phyloP scores from a whole-genome alignment of 2,329 filamentous ascomycete species.

The Claviceps africana region DNA sequence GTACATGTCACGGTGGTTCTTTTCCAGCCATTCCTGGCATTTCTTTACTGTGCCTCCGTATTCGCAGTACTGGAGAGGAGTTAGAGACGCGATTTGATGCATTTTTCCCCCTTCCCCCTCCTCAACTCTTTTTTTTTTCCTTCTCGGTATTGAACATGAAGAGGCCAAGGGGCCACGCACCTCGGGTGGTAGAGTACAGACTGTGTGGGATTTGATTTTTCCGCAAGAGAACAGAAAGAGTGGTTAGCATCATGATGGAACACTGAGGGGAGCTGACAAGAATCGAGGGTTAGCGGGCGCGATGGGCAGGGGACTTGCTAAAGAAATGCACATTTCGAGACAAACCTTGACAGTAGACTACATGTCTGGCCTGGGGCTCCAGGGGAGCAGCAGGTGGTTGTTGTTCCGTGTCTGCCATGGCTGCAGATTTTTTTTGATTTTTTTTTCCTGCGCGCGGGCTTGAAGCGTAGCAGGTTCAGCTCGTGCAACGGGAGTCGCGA shows the following conservation, averaged over 20 bases:
- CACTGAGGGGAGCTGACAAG: not conserved
- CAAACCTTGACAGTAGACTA: constrained; percentile 47
- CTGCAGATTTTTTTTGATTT: constrained; percentile 12
- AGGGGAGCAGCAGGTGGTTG: constrained; percentile 26
- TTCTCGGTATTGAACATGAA: not conserved
- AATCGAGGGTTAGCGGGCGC: not conserved
- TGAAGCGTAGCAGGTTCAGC: not conserved
- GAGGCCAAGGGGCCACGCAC: constrained; percentile 23
- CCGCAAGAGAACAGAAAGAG: not conserved
- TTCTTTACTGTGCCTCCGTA: constrained; percentile 94
- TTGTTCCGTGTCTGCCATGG: constrained; percentile 42
- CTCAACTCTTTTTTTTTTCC: not conserved
- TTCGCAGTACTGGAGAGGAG: constrained; percentile 69
- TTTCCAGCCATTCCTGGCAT: constrained; percentile 89
- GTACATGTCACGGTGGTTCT: constrained; percentile 61
- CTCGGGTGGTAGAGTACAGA: constrained; percentile 53
- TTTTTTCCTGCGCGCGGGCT: not conserved
- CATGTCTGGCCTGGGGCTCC: constrained; percentile 37
- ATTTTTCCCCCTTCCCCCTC: not conserved
- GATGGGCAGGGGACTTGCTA: not conserved
- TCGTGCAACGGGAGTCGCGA: constrained; percentile 7
- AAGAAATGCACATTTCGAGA: constrained; percentile 6
- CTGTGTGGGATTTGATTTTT: constrained; percentile 23
- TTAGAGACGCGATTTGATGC: not conserved
- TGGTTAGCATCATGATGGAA: constrained; percentile 4